These are phyloP conservation scores for Misopates orontium DNA, from an alignment of 257 asterid genomes.

Conservation along the genomic window DNA sequence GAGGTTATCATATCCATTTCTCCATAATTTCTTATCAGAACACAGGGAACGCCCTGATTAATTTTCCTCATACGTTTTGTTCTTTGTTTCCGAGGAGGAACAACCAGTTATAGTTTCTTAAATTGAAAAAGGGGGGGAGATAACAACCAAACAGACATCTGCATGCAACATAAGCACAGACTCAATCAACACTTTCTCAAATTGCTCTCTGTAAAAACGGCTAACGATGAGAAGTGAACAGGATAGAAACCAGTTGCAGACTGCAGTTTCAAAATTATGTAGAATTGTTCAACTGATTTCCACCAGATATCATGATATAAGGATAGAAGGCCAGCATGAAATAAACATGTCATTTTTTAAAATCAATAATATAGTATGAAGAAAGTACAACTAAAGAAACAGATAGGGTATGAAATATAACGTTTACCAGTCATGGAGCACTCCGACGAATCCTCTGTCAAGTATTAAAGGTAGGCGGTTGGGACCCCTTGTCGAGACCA, in stretches of 20 bases:
- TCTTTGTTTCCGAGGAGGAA: neutral
- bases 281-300: no score
- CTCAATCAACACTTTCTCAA: no score
- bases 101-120: neutral
- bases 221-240: no score
- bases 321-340: no score
- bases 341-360: neutral
- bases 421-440: constrained; percentile 86
- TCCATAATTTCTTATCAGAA: neutral
- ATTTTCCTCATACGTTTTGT: neutral
- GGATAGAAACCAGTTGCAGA: no score
- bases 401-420: constrained; percentile 8
- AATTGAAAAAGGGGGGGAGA: neutral
- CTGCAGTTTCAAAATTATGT: no score
- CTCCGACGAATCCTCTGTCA: constrained; percentile 87
- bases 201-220: no score
- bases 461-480: constrained; percentile 77
- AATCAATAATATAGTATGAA: neutral
- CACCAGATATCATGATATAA: no score
- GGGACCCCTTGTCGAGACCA: constrained; percentile 72
- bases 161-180: no score
- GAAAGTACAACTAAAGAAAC: constrained; percentile 15
- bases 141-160: no score
- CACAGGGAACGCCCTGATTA: neutral
- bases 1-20: no score